A percentile compares a stretch with the other conserved stretches of the same genome.
These are phyloP conservation scores for Sclerotinia spermophila DNA, from an alignment of 2,329 filamentous ascomycete species.

Conservation along the genomic window DNA sequence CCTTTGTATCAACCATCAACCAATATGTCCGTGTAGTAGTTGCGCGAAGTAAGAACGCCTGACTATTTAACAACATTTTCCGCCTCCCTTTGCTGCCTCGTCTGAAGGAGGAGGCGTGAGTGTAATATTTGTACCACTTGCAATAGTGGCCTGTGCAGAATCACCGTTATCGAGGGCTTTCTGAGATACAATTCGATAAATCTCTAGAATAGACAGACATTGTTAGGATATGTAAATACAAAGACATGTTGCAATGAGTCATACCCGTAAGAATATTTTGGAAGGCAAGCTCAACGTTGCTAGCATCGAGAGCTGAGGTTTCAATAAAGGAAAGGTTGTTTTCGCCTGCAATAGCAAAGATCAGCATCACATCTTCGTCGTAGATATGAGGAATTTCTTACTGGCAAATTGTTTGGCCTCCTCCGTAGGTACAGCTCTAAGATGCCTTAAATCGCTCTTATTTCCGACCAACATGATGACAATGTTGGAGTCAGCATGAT, in stretches of 20 bases:
- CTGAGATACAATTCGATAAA: conserved; percentile 98
- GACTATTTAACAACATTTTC: conserved; percentile 67
- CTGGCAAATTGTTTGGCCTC: conserved; percentile 98
- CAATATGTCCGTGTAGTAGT: conserved; percentile 22
- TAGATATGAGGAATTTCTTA: conserved; percentile 42
- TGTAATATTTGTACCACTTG: conserved; percentile 76
- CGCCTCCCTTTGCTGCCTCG: conserved; percentile 65
- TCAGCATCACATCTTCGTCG: conserved; percentile 32
- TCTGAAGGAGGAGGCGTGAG: conserved; percentile 82
- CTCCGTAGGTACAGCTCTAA: conserved; percentile 94
- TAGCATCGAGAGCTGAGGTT: conserved; percentile 96
- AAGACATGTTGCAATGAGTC: conserved; percentile 29
- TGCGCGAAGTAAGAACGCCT: conserved; percentile 20
- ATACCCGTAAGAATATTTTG: conserved; percentile 98
- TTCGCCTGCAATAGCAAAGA: conserved; percentile 61
- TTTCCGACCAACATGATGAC: conserved; percentile 99
- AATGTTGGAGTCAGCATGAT: conserved; percentile 97
- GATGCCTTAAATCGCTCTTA: conserved; percentile 99
- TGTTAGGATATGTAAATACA: conserved; percentile 16
- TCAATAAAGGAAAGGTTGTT: conserved; percentile 99
- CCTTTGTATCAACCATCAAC: conserved; percentile 29
- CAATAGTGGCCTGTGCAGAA: conserved; percentile 72
- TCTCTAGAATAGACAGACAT: conserved; percentile 59
- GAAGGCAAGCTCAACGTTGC: conserved; percentile 98
- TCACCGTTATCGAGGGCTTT: conserved; percentile 94